Conservation (phyloP, 306 rosid genomes). For the Crataegus laevigata region DNA sequence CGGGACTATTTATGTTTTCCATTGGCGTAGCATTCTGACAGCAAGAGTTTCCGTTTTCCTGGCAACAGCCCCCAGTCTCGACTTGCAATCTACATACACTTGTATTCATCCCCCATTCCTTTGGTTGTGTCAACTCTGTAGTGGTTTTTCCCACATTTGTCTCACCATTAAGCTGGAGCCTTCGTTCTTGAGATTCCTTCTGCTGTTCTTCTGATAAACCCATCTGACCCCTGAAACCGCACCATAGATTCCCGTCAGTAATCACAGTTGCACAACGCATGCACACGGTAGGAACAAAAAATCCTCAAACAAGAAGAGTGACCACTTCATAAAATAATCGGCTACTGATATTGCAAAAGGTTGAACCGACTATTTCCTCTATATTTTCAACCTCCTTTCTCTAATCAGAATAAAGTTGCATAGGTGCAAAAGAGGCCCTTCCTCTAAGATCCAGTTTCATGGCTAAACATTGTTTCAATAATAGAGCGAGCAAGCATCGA, state of each 20-base stretch:
- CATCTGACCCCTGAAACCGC: slow-evolving; percentile 82
- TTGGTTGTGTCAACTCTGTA: slow-evolving; percentile 19
- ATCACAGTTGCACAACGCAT: neutral
- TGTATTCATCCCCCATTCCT: slow-evolving; percentile 10
- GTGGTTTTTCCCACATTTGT: slow-evolving; percentile 29
- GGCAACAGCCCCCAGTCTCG: slow-evolving; percentile 51
- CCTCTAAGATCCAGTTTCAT: neutral
- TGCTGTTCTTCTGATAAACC: slow-evolving; percentile 80
- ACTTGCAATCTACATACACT: slow-evolving; percentile 11
- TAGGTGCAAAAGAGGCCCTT: neutral
- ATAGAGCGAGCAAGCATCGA: neutral
- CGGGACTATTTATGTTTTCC: slow-evolving; percentile 29
- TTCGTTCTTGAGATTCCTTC: slow-evolving; percentile 42
- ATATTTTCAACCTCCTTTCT: neutral
- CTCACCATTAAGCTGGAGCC: slow-evolving; percentile 41
- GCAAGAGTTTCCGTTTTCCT: slow-evolving; percentile 42
- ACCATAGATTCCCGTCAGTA: slow-evolving; percentile 1
- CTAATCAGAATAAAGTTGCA: neutral
- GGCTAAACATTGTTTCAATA: neutral
- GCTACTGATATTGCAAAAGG: neutral
- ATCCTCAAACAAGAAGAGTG: neutral
- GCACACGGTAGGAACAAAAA: neutral
- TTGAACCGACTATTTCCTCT: neutral
- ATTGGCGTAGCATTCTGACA: slow-evolving; percentile 32
- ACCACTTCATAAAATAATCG: neutral